A percentile compares a stretch with the other conserved stretches of the same genome.
phyloP scores from a whole-genome alignment of 371 early-diverging fungal species.

The Circinella minor region DNA sequence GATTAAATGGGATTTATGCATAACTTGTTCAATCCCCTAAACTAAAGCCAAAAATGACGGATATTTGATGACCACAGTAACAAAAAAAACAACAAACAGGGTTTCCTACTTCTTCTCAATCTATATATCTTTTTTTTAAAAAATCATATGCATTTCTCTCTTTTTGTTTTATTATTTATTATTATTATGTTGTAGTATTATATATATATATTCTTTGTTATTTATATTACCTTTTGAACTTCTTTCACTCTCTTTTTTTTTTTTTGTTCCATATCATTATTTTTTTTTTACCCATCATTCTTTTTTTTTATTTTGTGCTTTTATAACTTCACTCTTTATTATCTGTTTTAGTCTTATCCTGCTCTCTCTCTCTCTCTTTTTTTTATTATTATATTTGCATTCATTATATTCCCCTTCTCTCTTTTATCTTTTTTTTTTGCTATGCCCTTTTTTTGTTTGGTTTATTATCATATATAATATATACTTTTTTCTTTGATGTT shows the following conservation, averaged over 20 bases:
- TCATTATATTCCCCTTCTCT: slow-evolving; percentile 4
- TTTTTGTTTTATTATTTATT: slow-evolving; percentile 11
- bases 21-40: slow-evolving; percentile 1
- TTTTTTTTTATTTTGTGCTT: not conserved
- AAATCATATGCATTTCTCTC: slow-evolving; percentile 15
- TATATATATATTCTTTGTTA: slow-evolving; percentile 14
- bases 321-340: not conserved
- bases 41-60: too few relatives aligned
- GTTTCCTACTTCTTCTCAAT: too few relatives aligned
- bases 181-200: not conserved
- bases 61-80: too few relatives aligned
- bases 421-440: not conserved
- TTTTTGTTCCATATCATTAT: slow-evolving; percentile 7
- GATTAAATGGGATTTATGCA: slow-evolving; percentile 31
- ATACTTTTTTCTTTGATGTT: too few relatives aligned
- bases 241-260: not conserved
- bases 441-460: slow-evolving; percentile 2
- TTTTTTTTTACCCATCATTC: not conserved
- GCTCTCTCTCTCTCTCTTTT: slow-evolving; percentile 1
- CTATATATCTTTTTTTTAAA: too few relatives aligned
- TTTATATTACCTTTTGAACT: not conserved
- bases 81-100: not conserved
- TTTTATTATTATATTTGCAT: not conserved
- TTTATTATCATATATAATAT: not conserved
- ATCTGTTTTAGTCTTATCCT: not conserved